Percentiles rank a stretch among this genome's conserved stretches.
These are phyloP conservation scores for Chaetomium globosum DNA, from an alignment of 2,329 filamentous ascomycete genomes.

Conservation along the genomic window DNA sequence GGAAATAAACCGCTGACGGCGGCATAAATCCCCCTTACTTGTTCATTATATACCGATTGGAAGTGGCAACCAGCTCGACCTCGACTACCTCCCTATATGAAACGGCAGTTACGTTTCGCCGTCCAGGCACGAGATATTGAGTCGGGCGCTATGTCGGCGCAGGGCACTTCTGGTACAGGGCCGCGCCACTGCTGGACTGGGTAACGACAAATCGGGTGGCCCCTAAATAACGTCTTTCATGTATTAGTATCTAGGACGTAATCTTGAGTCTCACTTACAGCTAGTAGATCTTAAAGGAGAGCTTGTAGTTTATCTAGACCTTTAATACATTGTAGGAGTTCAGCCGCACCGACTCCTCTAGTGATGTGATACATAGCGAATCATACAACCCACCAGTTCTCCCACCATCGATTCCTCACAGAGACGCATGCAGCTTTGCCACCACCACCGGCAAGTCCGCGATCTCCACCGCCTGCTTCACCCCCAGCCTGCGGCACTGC, in stretches of 20 bases:
- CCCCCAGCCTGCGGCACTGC: conserved; percentile 70
- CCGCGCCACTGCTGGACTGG: too few relatives aligned
- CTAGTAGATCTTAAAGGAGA: background rate
- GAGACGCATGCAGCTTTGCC: conserved; percentile 12
- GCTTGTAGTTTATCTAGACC: background rate
- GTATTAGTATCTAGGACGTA: background rate
- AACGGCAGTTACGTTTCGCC: too few relatives aligned
- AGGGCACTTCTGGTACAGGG: too few relatives aligned
- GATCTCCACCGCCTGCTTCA: conserved; percentile 62
- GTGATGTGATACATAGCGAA: background rate
- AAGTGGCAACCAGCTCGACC: background rate
- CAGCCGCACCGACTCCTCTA: background rate
- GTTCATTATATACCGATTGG: background rate
- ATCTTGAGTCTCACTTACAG: background rate
- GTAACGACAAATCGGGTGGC: too few relatives aligned
- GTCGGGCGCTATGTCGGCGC: too few relatives aligned
- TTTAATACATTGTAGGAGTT: background rate
- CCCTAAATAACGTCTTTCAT: background rate
- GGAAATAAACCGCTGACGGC: conserved; percentile 15
- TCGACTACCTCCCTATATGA: too few relatives aligned
- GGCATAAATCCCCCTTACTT: background rate
- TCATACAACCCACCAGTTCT: background rate
- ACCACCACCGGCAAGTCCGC: conserved; percentile 46
- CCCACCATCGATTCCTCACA: background rate
- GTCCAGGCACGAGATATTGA: too few relatives aligned